Evolutionary conservation across 257 asterid species (phyloP).

Genomic region (Handroanthus guayacan): DNA sequence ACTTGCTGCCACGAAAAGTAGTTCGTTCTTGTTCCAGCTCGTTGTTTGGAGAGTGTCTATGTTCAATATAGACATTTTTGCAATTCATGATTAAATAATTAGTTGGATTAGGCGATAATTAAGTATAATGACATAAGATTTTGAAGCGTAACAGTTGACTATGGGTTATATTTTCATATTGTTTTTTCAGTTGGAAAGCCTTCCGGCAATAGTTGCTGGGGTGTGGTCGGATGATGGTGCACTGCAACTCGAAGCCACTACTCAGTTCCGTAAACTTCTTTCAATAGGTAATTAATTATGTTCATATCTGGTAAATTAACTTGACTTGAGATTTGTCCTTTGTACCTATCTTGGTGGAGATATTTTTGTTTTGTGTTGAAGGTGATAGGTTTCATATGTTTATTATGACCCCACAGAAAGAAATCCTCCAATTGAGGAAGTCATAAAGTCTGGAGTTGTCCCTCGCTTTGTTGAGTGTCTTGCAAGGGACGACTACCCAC

Average conservation of each 20-base stretch:
- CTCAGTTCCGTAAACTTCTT: slow-evolving; percentile 93
- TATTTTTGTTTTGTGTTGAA: neutral
- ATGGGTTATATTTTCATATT: neutral
- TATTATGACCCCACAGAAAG: slow-evolving; percentile 60
- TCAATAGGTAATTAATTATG: slow-evolving; percentile 63
- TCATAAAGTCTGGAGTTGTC: slow-evolving; percentile 89
- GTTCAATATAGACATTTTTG: neutral
- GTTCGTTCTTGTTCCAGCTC: neutral
- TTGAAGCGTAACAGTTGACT: slow-evolving; percentile 13
- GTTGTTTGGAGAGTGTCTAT: neutral
- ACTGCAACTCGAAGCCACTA: slow-evolving; percentile 84
- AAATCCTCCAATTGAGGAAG: slow-evolving; percentile 93
- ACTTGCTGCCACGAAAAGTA: slow-evolving; percentile 3
- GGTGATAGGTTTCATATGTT: slow-evolving; percentile 7
- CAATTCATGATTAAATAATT: neutral
- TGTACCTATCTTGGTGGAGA: neutral
- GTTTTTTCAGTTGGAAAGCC: slow-evolving; percentile 72
- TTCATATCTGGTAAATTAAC: neutral
- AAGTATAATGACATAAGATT: neutral
- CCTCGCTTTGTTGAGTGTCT: slow-evolving; percentile 91
- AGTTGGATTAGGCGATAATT: slow-evolving; percentile 12
- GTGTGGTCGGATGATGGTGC: slow-evolving; percentile 73
- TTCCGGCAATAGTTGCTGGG: slow-evolving; percentile 78
- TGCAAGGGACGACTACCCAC: slow-evolving; percentile 82
- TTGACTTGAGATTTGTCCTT: slow-evolving; percentile 57